Evolutionary conservation across 2,329 filamentous ascomycete genomes (phyloP).

Genomic region (Nakataea oryzae): DNA sequence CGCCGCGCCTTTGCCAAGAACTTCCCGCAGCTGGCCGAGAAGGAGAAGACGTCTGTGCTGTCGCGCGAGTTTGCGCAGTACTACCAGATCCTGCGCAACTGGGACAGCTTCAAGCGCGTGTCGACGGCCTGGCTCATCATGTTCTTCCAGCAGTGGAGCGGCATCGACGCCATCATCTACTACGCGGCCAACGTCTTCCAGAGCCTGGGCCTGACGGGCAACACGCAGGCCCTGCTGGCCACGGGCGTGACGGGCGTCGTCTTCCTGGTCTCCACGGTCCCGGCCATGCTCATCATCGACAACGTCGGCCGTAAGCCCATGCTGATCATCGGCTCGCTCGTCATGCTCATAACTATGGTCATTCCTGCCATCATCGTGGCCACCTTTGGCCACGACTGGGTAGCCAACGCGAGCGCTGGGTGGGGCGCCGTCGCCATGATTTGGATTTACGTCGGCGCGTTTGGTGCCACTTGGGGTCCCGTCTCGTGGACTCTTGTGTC

Average conservation of each 20-base stretch:
- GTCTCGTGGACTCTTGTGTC: conserved; percentile 14
- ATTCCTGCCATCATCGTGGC: conserved; percentile 21
- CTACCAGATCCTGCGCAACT: conserved; percentile 31
- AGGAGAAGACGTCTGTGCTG: conserved; percentile 19
- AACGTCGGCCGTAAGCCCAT: conserved; percentile 9
- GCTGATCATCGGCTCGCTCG: conserved; percentile 9
- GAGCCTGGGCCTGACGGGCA: conserved; percentile 50
- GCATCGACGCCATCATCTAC: conserved; percentile 32
- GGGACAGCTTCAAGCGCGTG: conserved; percentile 38
- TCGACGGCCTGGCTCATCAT: conserved; percentile 21
- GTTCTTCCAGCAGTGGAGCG: conserved; percentile 30
- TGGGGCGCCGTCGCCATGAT: conserved; percentile 61
- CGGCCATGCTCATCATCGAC: conserved; percentile 6
- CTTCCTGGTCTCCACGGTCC: conserved; percentile 20
- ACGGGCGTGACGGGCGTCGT: conserved; percentile 55
- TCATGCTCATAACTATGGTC: not conserved
- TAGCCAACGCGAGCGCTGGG: conserved; percentile 45
- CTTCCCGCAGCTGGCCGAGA: conserved; percentile 31
- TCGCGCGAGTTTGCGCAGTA: conserved; percentile 35
- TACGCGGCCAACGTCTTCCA: conserved; percentile 45
- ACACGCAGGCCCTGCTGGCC: conserved; percentile 46
- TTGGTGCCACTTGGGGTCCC: conserved; percentile 10
- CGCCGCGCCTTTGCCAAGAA: conserved; percentile 27
- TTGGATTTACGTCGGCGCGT: conserved; percentile 57
- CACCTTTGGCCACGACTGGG: conserved; percentile 49